Percentiles rank a stretch among this genome's conserved stretches.
Evolutionary conservation across 2,329 filamentous ascomycete species (phyloP).

Genomic region (Nothophaeocryptopus gaeumannii): DNA sequence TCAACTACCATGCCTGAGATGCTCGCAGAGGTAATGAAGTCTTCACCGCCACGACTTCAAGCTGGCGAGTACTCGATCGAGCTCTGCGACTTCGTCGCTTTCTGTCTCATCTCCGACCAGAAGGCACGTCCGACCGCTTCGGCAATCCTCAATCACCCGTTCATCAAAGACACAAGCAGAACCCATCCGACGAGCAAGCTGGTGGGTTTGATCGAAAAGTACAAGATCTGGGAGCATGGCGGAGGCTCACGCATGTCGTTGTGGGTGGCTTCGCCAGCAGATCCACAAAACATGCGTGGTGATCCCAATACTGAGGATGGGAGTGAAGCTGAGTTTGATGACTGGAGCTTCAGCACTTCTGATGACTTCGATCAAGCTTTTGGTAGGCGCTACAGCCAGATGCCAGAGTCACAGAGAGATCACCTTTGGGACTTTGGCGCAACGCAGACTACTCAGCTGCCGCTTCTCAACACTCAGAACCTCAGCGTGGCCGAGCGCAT

Average conservation of each 20-base stretch:
- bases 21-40: constrained; percentile 32
- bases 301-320: constrained; percentile 38
- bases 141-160: constrained; percentile 66
- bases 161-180: constrained; percentile 61
- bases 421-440: constrained; percentile 24
- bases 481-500: constrained; percentile 30
- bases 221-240: constrained; percentile 71
- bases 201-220: constrained; percentile 65
- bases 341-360: constrained; percentile 66
- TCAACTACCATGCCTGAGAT: constrained; percentile 37
- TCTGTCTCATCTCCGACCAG: constrained; percentile 68
- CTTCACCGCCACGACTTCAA: constrained; percentile 66
- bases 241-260: constrained; percentile 68
- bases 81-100: constrained; percentile 68
- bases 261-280: constrained; percentile 55
- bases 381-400: constrained; percentile 33
- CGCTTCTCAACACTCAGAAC: constrained; percentile 18
- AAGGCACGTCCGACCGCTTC: constrained; percentile 67
- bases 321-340: constrained; percentile 40
- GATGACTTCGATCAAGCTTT: constrained; percentile 55
- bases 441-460: constrained; percentile 20
- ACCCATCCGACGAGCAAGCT: constrained; percentile 64
- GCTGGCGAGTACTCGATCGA: constrained; percentile 68
- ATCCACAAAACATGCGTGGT: constrained; percentile 6
- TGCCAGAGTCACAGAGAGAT: constrained; percentile 25